Evolutionary conservation across 2,329 filamentous ascomycete genomes (phyloP).

Genomic region (Huntiella moniliformis): DNA sequence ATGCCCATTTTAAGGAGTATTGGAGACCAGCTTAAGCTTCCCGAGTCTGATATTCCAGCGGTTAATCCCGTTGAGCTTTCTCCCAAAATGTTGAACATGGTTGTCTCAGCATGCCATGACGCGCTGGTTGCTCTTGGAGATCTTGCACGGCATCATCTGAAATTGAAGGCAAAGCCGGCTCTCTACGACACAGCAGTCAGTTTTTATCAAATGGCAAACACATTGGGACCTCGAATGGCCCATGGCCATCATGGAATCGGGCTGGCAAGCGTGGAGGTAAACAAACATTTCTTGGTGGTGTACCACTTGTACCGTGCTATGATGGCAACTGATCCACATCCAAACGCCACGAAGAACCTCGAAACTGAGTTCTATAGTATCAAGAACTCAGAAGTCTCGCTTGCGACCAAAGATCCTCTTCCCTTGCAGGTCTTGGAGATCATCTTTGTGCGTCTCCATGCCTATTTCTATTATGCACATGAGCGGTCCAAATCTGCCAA

Average conservation of each 20-base stretch:
- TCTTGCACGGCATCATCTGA: constrained; percentile 66
- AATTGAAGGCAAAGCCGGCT: constrained; percentile 51
- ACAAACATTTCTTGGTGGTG: constrained; percentile 64
- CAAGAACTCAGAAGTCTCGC: constrained; percentile 19
- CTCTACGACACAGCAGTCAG: constrained; percentile 65
- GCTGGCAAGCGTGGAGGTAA: constrained; percentile 61
- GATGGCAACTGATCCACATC: constrained; percentile 54
- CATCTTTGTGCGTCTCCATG: constrained; percentile 77
- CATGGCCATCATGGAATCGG: constrained; percentile 79
- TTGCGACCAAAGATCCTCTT: constrained; percentile 15
- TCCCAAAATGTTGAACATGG: constrained; percentile 32
- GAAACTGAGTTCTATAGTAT: constrained; percentile 51
- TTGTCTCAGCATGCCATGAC: constrained; percentile 60
- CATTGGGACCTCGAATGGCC: constrained; percentile 61
- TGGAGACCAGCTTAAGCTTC: constrained; percentile 13
- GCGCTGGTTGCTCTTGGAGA: constrained; percentile 79
- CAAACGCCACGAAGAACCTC: constrained; percentile 56
- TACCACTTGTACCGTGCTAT: constrained; percentile 81
- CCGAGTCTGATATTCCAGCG: constrained; percentile 1
- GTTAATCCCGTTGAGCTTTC: constrained; percentile 23
- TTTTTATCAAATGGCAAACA: constrained; percentile 68
- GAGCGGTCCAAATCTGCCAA: constrained; percentile 46
- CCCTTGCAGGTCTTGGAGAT: constrained; percentile 46
- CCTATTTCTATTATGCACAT: constrained; percentile 61
- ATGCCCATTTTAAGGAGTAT: constrained; percentile 30